Percentiles rank a stretch among this genome's conserved stretches.
These are phyloP conservation scores for Kwoniella sp. DNA, from an alignment of 768 basidiomycete species.

Conservation along the genomic window DNA sequence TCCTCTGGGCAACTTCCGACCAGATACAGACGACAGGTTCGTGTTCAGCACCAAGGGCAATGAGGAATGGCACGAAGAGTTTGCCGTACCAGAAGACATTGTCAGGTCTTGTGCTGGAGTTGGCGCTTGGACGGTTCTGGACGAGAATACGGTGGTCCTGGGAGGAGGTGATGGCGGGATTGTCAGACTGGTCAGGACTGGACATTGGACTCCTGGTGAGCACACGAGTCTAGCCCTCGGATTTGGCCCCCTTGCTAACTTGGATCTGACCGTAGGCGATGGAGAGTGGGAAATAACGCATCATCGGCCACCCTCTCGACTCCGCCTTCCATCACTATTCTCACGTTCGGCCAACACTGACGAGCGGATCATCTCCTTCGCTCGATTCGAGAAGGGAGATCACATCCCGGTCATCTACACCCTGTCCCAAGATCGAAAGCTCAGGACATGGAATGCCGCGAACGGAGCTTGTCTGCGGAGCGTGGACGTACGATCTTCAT, in stretches of 20 bases:
- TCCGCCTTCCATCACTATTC: conserved; percentile 39
- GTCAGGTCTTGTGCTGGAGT: conserved; percentile 21
- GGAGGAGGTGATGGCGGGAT: conserved; percentile 40
- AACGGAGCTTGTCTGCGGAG: conserved; percentile 66
- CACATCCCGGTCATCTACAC: conserved; percentile 56
- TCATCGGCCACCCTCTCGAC: conserved; percentile 29
- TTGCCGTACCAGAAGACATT: conserved; percentile 28
- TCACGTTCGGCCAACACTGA: conserved; percentile 20
- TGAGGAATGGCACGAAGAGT: conserved; percentile 41
- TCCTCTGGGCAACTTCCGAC: conserved; percentile 16
- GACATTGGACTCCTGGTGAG: conserved; percentile 21
- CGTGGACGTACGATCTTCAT: conserved; percentile 48
- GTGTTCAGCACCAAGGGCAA: conserved; percentile 20
- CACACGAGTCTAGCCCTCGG: neutral
- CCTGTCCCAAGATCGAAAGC: conserved; percentile 75
- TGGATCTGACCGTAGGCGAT: too few relatives aligned
- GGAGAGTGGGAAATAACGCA: conserved; percentile 30
- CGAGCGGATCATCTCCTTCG: conserved; percentile 35
- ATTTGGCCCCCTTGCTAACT: neutral
- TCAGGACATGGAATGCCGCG: conserved; percentile 72
- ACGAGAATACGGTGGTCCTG: conserved; percentile 33
- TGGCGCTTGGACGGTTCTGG: conserved; percentile 25
- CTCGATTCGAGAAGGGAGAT: conserved; percentile 12
- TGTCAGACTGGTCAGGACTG: conserved; percentile 17
- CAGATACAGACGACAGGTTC: conserved; percentile 15